Conservation (phyloP, 1,284 basidiomycete genomes). For the Tausonia pullulans region DNA sequence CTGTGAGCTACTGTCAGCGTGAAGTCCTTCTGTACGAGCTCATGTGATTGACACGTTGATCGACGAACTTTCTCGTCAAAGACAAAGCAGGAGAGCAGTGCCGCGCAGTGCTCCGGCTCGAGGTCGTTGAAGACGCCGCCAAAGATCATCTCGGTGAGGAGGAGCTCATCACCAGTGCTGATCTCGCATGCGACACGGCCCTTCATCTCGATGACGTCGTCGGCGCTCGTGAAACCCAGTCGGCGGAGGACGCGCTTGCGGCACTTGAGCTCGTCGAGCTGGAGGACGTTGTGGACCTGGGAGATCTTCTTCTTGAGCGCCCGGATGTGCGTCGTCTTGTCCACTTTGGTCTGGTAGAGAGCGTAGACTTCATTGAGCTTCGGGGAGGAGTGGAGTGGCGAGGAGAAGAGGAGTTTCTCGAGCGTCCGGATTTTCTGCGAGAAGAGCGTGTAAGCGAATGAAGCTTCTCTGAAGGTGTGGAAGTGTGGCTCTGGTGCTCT, state of each 20-base stretch:
- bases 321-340: constrained; percentile 57
- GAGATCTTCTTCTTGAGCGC: constrained; percentile 73
- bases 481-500: too few relatives aligned
- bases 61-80: constrained; percentile 83
- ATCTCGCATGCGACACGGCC: constrained; percentile 98
- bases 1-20: constrained; percentile 36
- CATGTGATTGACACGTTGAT: not conserved
- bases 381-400: constrained; percentile 61
- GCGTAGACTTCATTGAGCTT: constrained; percentile 69
- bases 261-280: constrained; percentile 93
- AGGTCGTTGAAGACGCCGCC: constrained; percentile 90
- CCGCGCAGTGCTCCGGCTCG: constrained; percentile 83
- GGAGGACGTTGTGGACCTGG: constrained; percentile 81
- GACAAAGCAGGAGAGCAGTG: constrained; percentile 88
- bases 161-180: constrained; percentile 87
- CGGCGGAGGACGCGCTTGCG: constrained; percentile 88
- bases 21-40: not conserved
- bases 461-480: too few relatives aligned
- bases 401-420: constrained; percentile 67
- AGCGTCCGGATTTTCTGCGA: constrained; percentile 74
- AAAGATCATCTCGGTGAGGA: constrained; percentile 95
- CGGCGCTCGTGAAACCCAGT: constrained; percentile 74
- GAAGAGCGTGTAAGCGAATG: too few relatives aligned
- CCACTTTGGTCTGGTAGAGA: constrained; percentile 65
- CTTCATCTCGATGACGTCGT: constrained; percentile 96